Percentiles rank a stretch among this genome's conserved stretches.
These are phyloP conservation scores for Blumeria graminis DNA, from an alignment of 2,329 filamentous ascomycete species.

Conservation along the genomic window DNA sequence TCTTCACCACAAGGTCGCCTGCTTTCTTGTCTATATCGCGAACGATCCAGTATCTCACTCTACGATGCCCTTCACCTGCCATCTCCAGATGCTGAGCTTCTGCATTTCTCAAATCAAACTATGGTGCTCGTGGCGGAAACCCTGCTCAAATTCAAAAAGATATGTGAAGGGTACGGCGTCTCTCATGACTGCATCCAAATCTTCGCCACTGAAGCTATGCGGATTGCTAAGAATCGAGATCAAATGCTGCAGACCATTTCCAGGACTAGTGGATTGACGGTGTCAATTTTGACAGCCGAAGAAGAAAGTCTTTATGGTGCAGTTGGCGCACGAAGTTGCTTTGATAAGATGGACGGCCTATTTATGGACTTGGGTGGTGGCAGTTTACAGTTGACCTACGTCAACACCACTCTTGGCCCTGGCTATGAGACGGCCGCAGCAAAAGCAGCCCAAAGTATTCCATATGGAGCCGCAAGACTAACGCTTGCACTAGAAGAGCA, in stretches of 20 bases:
- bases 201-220: slow-evolving; percentile 73
- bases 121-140: slow-evolving; percentile 42
- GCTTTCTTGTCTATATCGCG: slow-evolving; percentile 52
- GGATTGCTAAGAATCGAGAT: slow-evolving; percentile 49
- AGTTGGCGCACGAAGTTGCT: slow-evolving; percentile 51
- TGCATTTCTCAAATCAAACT: slow-evolving; percentile 25
- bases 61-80: slow-evolving; percentile 52
- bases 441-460: slow-evolving; percentile 29
- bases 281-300: slow-evolving; percentile 50
- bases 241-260: slow-evolving; percentile 43
- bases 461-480: slow-evolving; percentile 35
- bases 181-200: slow-evolving; percentile 40
- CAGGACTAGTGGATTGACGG: slow-evolving; percentile 36
- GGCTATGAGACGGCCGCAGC: slow-evolving; percentile 30
- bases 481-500: slow-evolving; percentile 23
- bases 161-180: slow-evolving; percentile 47
- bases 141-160: slow-evolving; percentile 44
- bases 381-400: slow-evolving; percentile 43
- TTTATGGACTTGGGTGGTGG: slow-evolving; percentile 53
- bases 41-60: slow-evolving; percentile 59
- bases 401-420: slow-evolving; percentile 21
- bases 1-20: slow-evolving; percentile 45
- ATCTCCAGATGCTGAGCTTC: slow-evolving; percentile 13
- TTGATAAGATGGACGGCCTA: slow-evolving; percentile 33
- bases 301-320: slow-evolving; percentile 69